A percentile compares a stretch with the other conserved stretches of the same genome.
Evolutionary conservation across 768 basidiomycete genomes (phyloP).

Genomic region (Calocybe gangraenosa): DNA sequence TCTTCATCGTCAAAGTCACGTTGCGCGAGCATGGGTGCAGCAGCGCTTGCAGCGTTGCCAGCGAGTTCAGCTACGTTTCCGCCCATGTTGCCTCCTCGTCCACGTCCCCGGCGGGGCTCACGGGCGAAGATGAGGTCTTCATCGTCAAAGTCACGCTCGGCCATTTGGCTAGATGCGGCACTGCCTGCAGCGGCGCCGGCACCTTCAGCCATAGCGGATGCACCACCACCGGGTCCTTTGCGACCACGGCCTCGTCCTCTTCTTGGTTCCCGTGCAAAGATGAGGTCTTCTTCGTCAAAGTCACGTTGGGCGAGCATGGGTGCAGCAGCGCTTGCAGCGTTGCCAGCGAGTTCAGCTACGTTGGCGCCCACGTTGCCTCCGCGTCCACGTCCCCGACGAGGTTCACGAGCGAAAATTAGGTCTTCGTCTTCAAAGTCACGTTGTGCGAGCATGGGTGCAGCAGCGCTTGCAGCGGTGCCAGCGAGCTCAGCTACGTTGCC

Average conservation of each 20-base stretch:
- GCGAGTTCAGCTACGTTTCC: background rate
- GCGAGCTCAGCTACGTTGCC: background rate
- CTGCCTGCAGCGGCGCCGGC: conserved; percentile 2
- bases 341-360: background rate
- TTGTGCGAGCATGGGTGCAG: conserved; percentile 1
- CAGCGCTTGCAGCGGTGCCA: conserved; percentile 4
- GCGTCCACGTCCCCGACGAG: background rate
- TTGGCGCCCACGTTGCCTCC: background rate
- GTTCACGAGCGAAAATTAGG: background rate
- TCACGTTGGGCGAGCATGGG: background rate
- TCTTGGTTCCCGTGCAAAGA: background rate
- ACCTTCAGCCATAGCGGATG: background rate
- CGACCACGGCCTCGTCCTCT: background rate
- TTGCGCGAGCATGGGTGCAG: conserved; percentile 1
- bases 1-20: conserved; percentile 6
- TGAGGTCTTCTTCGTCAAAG: background rate
- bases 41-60: conserved; percentile 4
- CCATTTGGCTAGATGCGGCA: background rate
- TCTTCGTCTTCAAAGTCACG: conserved; percentile 5
- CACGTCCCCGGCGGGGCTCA: background rate
- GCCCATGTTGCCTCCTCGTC: background rate
- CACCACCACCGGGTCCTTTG: no score
- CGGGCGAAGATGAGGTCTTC: background rate
- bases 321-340: conserved; percentile 3
- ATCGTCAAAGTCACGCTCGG: conserved; percentile 2